Percentiles rank a stretch among this genome's conserved stretches.
phyloP scores from a whole-genome alignment of 2,329 filamentous ascomycete genomes.

The Fusarium napiforme region DNA sequence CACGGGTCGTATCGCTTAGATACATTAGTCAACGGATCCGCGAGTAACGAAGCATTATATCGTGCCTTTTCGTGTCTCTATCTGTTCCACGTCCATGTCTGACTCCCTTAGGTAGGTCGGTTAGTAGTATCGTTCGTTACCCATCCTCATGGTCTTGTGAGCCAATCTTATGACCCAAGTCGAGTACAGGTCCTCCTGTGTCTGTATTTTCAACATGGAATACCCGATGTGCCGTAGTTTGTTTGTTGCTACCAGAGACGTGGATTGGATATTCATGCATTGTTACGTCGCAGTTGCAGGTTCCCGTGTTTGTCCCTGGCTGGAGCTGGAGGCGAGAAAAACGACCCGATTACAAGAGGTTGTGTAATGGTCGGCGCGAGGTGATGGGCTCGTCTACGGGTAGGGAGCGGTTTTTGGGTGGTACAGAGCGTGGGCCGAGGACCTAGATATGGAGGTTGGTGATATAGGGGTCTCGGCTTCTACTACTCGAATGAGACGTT shows the following conservation, averaged over 20 bases:
- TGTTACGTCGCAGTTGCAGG: slow-evolving; percentile 28
- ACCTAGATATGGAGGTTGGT: background rate
- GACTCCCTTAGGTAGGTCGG: background rate
- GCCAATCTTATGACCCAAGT: background rate
- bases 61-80: background rate
- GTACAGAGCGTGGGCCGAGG: slow-evolving; percentile 1
- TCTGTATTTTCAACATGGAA: background rate
- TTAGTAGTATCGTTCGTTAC: slow-evolving; percentile 3
- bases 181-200: background rate
- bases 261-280: slow-evolving; percentile 4
- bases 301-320: slow-evolving; percentile 32
- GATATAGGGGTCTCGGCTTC: slow-evolving; percentile 6
- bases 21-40: background rate
- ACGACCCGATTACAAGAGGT: slow-evolving; percentile 10
- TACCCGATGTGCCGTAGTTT: slow-evolving; percentile 10
- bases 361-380: slow-evolving; percentile 14
- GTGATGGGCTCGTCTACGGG: slow-evolving; percentile 22
- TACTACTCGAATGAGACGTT: slow-evolving; percentile 22
- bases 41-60: slow-evolving; percentile 2
- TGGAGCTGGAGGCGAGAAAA: slow-evolving; percentile 22
- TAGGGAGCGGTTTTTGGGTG: slow-evolving; percentile 10
- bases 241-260: slow-evolving; percentile 26
- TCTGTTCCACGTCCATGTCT: background rate
- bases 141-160: background rate
- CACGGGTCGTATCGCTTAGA: background rate